A percentile compares a stretch with the other conserved stretches of the same genome.
Evolutionary conservation across 129 eudicot species (phyloP).

Genomic region (Artemisia annua): DNA sequence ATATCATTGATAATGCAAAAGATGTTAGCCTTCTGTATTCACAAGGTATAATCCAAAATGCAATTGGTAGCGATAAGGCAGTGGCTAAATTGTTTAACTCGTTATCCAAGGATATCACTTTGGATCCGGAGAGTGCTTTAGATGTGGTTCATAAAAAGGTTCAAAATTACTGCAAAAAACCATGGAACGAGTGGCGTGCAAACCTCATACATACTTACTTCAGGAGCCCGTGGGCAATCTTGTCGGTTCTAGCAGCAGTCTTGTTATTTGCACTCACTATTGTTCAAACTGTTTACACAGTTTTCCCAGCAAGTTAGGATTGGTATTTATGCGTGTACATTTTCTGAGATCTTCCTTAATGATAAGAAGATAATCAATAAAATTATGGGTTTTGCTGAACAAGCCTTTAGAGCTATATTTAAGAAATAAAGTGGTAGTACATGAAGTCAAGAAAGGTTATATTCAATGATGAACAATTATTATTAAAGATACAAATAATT

Average conservation of each 20-base stretch:
- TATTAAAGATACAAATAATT: too few species aligned
- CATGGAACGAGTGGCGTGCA: slow-evolving; percentile 58
- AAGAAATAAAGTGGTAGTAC: too few species aligned
- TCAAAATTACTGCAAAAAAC: slow-evolving; percentile 45
- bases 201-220: slow-evolving; percentile 57
- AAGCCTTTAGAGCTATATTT: too few species aligned
- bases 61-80: slow-evolving; percentile 52
- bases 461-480: too few species aligned
- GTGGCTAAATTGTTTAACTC: slow-evolving; percentile 59
- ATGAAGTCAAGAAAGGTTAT: too few species aligned
- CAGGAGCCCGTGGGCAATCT: slow-evolving; percentile 60
- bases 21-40: slow-evolving; percentile 56
- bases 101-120: slow-evolving; percentile 48
- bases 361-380: too few species aligned
- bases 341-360: too few species aligned
- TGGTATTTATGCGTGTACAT: too few species aligned
- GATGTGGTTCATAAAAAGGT: slow-evolving; percentile 49
- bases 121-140: slow-evolving; percentile 50
- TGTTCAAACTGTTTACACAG: slow-evolving; percentile 46
- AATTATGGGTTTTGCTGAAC: too few species aligned
- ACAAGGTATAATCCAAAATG: slow-evolving; percentile 49
- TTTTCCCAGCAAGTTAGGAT: slow-evolving; percentile 25
- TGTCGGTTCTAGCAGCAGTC: slow-evolving; percentile 52
- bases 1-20: slow-evolving; percentile 44
- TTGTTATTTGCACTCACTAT: slow-evolving; percentile 61